These are phyloP conservation scores for Pythium plurisporium DNA, from an alignment of 352 stramenopile species.

Conservation along the genomic window DNA sequence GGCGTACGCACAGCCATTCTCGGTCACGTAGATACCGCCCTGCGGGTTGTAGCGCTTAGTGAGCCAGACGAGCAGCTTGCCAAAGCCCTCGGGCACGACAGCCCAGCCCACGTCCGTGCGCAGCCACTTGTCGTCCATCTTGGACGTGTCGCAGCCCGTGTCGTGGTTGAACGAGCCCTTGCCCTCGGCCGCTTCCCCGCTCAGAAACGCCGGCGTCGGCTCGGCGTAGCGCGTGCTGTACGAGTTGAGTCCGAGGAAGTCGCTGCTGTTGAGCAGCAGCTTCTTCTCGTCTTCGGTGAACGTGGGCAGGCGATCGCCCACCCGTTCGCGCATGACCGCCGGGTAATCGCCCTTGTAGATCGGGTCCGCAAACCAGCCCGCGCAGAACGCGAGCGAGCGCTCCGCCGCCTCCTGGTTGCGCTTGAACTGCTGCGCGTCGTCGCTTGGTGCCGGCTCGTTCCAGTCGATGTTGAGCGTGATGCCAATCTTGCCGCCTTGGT, in stretches of 20 bases:
- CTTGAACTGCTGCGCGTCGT: conserved; percentile 43
- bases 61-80: conserved; percentile 87
- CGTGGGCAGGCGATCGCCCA: conserved; percentile 75
- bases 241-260: conserved; percentile 96
- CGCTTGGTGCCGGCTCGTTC: conserved; percentile 62
- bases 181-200: conserved; percentile 23
- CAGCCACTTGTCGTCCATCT: conserved; percentile 30
- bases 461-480: conserved; percentile 91
- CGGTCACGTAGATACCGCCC: conserved; percentile 86
- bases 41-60: conserved; percentile 70
- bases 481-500: conserved; percentile 78
- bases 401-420: conserved; percentile 64
- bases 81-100: conserved; percentile 72
- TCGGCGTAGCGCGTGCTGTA: conserved; percentile 73
- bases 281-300: conserved; percentile 87
- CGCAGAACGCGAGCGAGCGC: conserved; percentile 76
- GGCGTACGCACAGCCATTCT: conserved; percentile 86
- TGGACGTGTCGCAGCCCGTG: conserved; percentile 36
- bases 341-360: conserved; percentile 93
- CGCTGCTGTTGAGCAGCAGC: conserved; percentile 66
- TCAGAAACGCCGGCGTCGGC: conserved; percentile 39
- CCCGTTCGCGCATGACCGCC: conserved; percentile 81
- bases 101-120: conserved; percentile 79
- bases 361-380: conserved; percentile 92
- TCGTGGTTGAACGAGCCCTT: conserved; percentile 28